These are phyloP conservation scores for Trichoderma polysporum DNA, from an alignment of 2,329 filamentous ascomycete genomes.

Conservation along the genomic window DNA sequence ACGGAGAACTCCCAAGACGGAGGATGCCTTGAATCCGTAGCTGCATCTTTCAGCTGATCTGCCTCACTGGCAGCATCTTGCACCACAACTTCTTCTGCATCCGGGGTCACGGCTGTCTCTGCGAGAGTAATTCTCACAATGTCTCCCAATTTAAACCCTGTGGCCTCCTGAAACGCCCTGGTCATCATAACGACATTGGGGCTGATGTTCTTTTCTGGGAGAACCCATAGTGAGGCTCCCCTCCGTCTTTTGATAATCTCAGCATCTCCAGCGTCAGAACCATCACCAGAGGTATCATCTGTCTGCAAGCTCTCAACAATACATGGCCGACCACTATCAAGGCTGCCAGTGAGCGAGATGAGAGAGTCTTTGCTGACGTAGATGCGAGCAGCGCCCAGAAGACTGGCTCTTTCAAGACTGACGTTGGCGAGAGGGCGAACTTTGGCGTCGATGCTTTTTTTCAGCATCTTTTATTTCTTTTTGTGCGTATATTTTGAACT, in stretches of 20 bases:
- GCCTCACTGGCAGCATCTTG: constrained; percentile 50
- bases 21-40: constrained; percentile 28
- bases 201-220: constrained; percentile 60
- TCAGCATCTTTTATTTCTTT: constrained; percentile 30
- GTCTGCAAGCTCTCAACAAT: constrained; percentile 38
- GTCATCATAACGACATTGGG: constrained; percentile 70
- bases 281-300: constrained; percentile 22
- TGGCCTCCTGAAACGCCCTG: constrained; percentile 69
- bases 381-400: constrained; percentile 46
- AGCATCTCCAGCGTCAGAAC: not conserved
- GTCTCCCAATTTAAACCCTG: constrained; percentile 70
- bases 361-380: constrained; percentile 50
- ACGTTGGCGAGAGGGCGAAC: constrained; percentile 44
- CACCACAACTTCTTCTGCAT: constrained; percentile 59
- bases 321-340: constrained; percentile 46
- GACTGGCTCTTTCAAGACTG: constrained; percentile 43
- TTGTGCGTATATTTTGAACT: not conserved
- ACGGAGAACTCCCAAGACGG: constrained; percentile 40
- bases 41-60: constrained; percentile 29
- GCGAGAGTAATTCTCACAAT: constrained; percentile 60
- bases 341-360: constrained; percentile 43
- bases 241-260: constrained; percentile 28
- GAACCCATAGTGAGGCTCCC: constrained; percentile 51
- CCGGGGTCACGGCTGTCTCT: constrained; percentile 45
- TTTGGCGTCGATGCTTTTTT: constrained; percentile 40